phyloP scores from a whole-genome alignment of 1,284 basidiomycete genomes.

The Xanthoconium separans region DNA sequence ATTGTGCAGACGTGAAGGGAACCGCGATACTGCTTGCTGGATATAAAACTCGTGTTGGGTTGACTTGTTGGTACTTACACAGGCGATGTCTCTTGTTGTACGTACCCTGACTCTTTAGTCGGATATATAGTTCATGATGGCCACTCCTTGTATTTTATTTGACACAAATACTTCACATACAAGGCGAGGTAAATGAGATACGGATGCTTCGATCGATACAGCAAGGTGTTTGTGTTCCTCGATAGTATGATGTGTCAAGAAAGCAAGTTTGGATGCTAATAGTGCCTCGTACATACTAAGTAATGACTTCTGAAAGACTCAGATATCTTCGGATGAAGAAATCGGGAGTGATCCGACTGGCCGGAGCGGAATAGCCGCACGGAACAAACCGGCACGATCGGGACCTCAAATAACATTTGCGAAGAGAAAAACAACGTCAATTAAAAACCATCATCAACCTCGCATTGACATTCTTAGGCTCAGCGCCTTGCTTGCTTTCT shows the following conservation, averaged over 20 bases:
- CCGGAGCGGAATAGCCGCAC: constrained; percentile 3
- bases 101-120: background rate
- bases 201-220: too few species aligned
- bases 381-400: constrained; percentile 33
- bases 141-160: background rate
- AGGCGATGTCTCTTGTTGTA: background rate
- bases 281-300: too few species aligned
- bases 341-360: constrained; percentile 28
- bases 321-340: background rate
- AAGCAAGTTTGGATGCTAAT: too few species aligned
- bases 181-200: too few species aligned
- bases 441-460: background rate
- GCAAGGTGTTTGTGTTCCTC: too few species aligned
- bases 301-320: too few species aligned
- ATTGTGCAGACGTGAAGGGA: background rate
- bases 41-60: background rate
- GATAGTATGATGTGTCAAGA: too few species aligned
- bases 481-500: background rate
- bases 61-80: background rate
- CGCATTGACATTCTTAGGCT: constrained; percentile 4
- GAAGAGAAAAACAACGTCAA: constrained; percentile 6
- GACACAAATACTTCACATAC: too few species aligned
- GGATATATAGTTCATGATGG: constrained; percentile 3
- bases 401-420: constrained; percentile 21
- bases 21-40: background rate